Base-by-base conservation (phyloP, 2,329 filamentous ascomycete species). In the Byssoonygena ceratinophila region DNA sequence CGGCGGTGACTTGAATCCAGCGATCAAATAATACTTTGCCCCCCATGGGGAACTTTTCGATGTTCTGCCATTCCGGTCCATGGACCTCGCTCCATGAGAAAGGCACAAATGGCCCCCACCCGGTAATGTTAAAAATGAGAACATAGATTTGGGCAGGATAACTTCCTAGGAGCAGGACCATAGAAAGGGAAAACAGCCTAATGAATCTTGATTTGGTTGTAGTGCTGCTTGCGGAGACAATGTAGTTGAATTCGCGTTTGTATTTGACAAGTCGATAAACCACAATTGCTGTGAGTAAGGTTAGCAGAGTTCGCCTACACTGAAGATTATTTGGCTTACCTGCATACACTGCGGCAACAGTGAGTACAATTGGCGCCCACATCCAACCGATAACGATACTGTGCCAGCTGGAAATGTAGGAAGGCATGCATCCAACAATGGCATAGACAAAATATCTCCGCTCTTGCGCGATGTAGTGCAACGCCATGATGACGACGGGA, bases 251-350 rank as follows among this genome's bases (percentile, higher is more conserved):
- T 49, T 80, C 74, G 32, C 68, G 69, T 48, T 80, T 76, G 63
- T 85, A 82, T 52, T 72, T 75, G 61, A 73, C 71, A 31, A 86
- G 73, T n/a, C 82, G 80, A 55, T 74, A 68, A 27, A 83, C 62
- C 3, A 84, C 75, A 23, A 84, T 64, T 8, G 71, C 82, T 84
- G 54, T 16, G 22, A 12, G 31, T 47, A 39, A 49, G 11, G 45
- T 57, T 52, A 63, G 51, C 25, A 25, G n/a, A n/a, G 6, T 25
- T 23, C 23, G 39, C 48, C 23, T 18, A 18, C 40, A 14, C n/a
- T 5, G 20, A 18, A 16, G 32, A 20, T 12, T 16, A 4, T 11
- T 23, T 9, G 14, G n/a, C 44, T 64, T 69, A 83, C 81, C 66
- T 44, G 80, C 76, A 61, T 80, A 84, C 61, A 76, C 79, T 2